phyloP scores from a whole-genome alignment of 1,284 basidiomycete genomes.

The Malassezia globosa region DNA sequence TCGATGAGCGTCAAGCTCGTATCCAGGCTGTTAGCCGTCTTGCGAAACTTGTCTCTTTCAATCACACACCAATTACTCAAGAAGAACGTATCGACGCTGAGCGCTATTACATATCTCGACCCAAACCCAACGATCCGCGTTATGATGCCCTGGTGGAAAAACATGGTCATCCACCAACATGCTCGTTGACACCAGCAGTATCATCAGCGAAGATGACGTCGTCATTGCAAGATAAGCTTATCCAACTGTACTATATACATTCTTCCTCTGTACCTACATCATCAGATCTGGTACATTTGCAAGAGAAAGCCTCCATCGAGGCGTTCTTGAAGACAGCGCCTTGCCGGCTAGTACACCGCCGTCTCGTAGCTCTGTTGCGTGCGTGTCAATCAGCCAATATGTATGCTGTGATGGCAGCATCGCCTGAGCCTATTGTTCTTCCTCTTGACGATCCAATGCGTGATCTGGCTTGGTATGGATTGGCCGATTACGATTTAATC shows the following conservation, averaged over 20 bases:
- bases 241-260: not conserved
- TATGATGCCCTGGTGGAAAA: slow-evolving; percentile 1
- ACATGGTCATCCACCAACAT: slow-evolving; percentile 1
- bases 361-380: slow-evolving; percentile 17
- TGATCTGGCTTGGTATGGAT: slow-evolving; percentile 25
- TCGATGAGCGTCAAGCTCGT: slow-evolving; percentile 43
- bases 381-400: slow-evolving; percentile 13
- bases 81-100: slow-evolving; percentile 76
- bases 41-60: slow-evolving; percentile 56
- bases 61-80: slow-evolving; percentile 59
- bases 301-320: not conserved
- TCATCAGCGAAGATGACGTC: too few species aligned
- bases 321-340: slow-evolving; percentile 22
- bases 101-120: slow-evolving; percentile 51
- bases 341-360: slow-evolving; percentile 23
- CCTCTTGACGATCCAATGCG: slow-evolving; percentile 22
- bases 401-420: slow-evolving; percentile 22
- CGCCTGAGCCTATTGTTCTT: slow-evolving; percentile 17
- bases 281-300: not conserved
- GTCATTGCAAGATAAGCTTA: slow-evolving; percentile 1
- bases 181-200: not conserved
- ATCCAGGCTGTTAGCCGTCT: slow-evolving; percentile 64
- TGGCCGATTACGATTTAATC: slow-evolving; percentile 13
- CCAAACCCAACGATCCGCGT: slow-evolving; percentile 1
- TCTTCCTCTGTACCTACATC: slow-evolving; percentile 11